Evolutionary conservation across 2,329 filamentous ascomycete genomes (phyloP).

Genomic region (Fusarium pilosicola): DNA sequence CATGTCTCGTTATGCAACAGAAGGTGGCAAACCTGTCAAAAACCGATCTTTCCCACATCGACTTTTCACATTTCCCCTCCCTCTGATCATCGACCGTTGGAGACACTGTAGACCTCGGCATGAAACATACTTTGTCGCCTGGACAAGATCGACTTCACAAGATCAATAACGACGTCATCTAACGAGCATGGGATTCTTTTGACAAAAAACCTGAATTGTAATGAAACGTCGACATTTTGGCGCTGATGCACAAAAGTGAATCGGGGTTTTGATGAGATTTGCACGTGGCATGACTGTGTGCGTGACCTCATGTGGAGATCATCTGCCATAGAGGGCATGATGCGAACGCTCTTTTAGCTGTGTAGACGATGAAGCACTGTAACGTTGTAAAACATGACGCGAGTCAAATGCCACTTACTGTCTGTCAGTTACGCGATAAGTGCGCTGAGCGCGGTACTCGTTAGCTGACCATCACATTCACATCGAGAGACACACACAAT

Average conservation of each 20-base stretch:
- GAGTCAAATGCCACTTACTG: neutral
- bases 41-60: neutral
- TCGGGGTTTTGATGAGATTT: neutral
- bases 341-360: neutral
- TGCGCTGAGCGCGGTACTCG: neutral
- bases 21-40: slow-evolving; percentile 5
- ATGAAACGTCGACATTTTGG: slow-evolving; percentile 3
- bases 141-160: slow-evolving; percentile 8
- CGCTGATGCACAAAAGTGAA: slow-evolving; percentile 4
- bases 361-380: neutral
- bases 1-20: neutral
- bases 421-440: neutral
- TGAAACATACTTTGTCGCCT: neutral
- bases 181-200: slow-evolving; percentile 2
- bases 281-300: slow-evolving; percentile 27
- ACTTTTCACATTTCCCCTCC: neutral
- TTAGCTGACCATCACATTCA: neutral
- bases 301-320: slow-evolving; percentile 44
- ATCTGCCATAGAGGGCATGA: slow-evolving; percentile 38
- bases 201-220: slow-evolving; percentile 2
- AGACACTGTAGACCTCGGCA: neutral
- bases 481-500: neutral
- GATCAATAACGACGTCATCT: slow-evolving; percentile 20
- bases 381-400: slow-evolving; percentile 16
- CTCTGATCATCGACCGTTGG: neutral